A percentile compares a stretch with the other conserved stretches of the same genome.
phyloP scores from a whole-genome alignment of 768 basidiomycete species.

The Pholiota conissans region DNA sequence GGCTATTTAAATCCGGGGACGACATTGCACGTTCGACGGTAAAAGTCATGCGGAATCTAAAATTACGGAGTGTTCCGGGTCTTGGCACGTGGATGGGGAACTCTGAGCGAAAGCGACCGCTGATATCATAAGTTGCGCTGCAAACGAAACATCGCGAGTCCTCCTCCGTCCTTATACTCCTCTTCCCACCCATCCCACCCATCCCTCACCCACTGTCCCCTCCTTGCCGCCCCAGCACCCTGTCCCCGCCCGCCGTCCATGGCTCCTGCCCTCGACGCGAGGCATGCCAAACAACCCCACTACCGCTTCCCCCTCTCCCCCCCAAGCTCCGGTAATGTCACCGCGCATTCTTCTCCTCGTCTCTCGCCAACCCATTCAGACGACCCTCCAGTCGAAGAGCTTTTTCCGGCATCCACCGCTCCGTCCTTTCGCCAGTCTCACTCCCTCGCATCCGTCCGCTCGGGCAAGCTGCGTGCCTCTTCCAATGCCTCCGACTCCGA shows the following conservation, averaged over 20 bases:
- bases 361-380: constrained; percentile 17
- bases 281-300: constrained; percentile 18
- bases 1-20: background rate
- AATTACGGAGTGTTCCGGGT: constrained; percentile 29
- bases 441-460: constrained; percentile 23
- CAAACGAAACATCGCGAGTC: constrained; percentile 3
- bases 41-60: constrained; percentile 11
- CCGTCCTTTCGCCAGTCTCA: constrained; percentile 26
- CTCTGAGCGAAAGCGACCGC: constrained; percentile 6
- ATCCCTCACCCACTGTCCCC: constrained; percentile 2
- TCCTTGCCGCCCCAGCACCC: constrained; percentile 29
- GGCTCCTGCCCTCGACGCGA: constrained; percentile 17
- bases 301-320: constrained; percentile 25
- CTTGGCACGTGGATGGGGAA: constrained; percentile 32
- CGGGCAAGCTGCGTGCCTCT: constrained; percentile 25
- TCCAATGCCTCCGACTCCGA: constrained; percentile 43
- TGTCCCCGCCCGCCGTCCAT: constrained; percentile 10
- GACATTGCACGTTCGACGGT: constrained; percentile 25
- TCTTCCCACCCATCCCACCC: constrained; percentile 3
- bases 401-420: constrained; percentile 9
- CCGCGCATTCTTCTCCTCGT: constrained; percentile 23
- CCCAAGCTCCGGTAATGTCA: constrained; percentile 24
- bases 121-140: constrained; percentile 26
- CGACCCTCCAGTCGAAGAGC: constrained; percentile 17
- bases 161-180: background rate